Base-by-base conservation (phyloP, 2,329 filamentous ascomycete genomes). In the Xylaria sp. region DNA sequence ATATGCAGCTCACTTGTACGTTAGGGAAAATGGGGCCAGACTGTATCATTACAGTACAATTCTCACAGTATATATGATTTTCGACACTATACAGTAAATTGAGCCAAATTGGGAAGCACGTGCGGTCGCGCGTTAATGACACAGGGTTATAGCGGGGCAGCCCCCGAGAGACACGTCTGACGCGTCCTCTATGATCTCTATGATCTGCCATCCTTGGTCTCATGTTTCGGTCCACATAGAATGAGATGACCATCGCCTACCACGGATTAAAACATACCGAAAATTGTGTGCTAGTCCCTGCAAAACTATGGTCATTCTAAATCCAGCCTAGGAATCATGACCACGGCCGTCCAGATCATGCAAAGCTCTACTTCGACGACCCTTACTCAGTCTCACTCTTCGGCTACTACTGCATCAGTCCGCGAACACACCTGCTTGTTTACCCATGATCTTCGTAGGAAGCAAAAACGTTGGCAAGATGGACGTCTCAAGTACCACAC, bases 381-480 rank as follows among this genome's bases (percentile, higher is more conserved):
- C 53, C 59, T 67, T 5, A 64, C 66, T 51, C 59, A 69, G 4
- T 66, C 63, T 10, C 70, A 70, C 38, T 54, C 72, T 11, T 51
- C 70, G 15, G 62, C 65, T 40, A 77, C 71, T 56, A 76, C 73
- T 26, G 93, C 94, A 1, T 85, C 88, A 0, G 93, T 97, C 46
- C 84, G 92, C 76, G 93, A 97, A 76, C 97, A 91, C 79, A 86
- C 88, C 70, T 97, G 94, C 79, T 89, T 97, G 4, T 97, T 93
- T 80, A 97, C 94, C 1, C 89, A 93, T 77, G 94, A 97, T 77
- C 79, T 97, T 49, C 89, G 90, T 60, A 89, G 93, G 65, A 97
- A 97, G 81, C 90, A 93, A 74, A 97, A 97, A 79, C 86, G 93
- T 69, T 97, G 94, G 94, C 93, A 97, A 76, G 94, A 97, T 90